Base-by-base conservation (phyloP, 805 yeast species). In the Debaryomyces castellii region DNA sequence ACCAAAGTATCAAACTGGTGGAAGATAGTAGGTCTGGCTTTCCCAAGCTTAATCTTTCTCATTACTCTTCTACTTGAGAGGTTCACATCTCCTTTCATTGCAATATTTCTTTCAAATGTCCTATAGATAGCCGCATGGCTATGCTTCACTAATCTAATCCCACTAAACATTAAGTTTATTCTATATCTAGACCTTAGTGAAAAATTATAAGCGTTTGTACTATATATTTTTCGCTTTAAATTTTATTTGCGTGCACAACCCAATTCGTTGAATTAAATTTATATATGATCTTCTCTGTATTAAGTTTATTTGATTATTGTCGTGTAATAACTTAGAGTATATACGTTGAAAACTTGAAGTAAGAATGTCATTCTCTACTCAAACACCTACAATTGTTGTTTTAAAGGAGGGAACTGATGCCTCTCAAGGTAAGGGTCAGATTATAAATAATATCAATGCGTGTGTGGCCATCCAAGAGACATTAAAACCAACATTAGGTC, bases 381-480 rank as follows among this genome's bases (percentile, higher is more conserved):
- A 91, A 67, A 87, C 97, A 32, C 99, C 99, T 39, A 92, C 99
- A n/a, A 88, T 92, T 57, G 98, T 94, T 51, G 98, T 94, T 44
- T 82, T 94, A 50, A 92, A 91, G 65, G 99, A 94, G 69, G 99
- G 99, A 43, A 94, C 99, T 4, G 99, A 94, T 62, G 74, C 96
- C 25, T 87, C 97, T 12, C 99, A 94, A 67, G 99, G 99, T 30
- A 82, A 84, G 53, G 98, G 98, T 20, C 99, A 94, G 74, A 87
- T 90, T 54, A 83, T 94, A 58, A 87, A 92, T 52, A 94, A 94
- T 62, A 94, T 94, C 64, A 92, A 92, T 73, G 98, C 99, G 3
- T 94, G 99, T 70, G 67, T 92, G 51, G 98, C 99, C 24, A 89
- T 94, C 52, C 98, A 94, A 73, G 99, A 94, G 56, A 89, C 97